phyloP scores from a whole-genome alignment of 1,284 basidiomycete genomes.

The Ceratobasidium sp. region DNA sequence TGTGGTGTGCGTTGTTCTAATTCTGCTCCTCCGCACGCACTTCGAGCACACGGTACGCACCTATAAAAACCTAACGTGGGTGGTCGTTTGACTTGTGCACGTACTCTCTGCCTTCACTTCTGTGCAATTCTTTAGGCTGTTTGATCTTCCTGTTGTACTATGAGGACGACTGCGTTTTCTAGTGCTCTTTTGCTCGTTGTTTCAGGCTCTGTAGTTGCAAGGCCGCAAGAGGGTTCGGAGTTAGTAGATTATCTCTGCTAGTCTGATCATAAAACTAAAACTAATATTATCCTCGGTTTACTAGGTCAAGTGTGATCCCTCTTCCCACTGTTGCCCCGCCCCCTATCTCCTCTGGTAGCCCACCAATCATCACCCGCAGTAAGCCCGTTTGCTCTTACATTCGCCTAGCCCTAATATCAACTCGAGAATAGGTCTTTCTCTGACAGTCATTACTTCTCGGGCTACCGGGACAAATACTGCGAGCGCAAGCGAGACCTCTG shows the following conservation, averaged over 20 bases:
- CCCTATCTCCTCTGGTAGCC: too few relatives aligned
- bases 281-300: not conserved
- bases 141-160: not conserved
- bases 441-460: not conserved
- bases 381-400: not conserved
- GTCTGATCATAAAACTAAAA: not conserved
- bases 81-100: too few relatives aligned
- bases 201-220: conserved; percentile 20
- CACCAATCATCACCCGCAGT: not conserved
- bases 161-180: conserved; percentile 23
- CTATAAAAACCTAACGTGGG: too few relatives aligned
- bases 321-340: not conserved
- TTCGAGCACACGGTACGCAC: too few relatives aligned
- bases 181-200: conserved; percentile 28
- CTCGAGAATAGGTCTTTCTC: not conserved
- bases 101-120: too few relatives aligned
- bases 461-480: not conserved
- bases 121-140: not conserved
- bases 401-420: not conserved
- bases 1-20: too few relatives aligned
- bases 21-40: too few relatives aligned
- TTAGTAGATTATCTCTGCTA: not conserved
- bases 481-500: not conserved
- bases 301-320: not conserved
- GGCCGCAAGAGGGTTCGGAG: conserved; percentile 20